These are phyloP conservation scores for Russula virescens DNA, from an alignment of 768 basidiomycete genomes.

Conservation along the genomic window DNA sequence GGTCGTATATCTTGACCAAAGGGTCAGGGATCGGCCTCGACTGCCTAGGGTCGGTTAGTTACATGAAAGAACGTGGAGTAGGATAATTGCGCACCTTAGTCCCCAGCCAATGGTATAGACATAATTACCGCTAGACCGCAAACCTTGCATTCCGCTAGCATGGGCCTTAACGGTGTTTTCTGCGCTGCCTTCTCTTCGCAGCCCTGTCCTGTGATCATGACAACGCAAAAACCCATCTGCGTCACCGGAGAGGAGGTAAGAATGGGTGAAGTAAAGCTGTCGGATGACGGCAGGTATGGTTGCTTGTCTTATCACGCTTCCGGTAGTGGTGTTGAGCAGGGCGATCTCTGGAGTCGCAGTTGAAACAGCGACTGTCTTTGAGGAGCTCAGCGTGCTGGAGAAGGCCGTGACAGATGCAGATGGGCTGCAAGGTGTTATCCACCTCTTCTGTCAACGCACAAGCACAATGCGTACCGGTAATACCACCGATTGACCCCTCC, in stretches of 20 bases:
- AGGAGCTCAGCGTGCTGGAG: conserved; percentile 46
- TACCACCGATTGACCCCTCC: conserved; percentile 85
- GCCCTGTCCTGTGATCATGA: conserved; percentile 62
- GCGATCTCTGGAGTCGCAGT: conserved; percentile 55
- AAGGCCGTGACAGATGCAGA: conserved; percentile 35
- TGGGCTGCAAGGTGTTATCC: conserved; percentile 28
- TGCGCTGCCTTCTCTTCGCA: conserved; percentile 40
- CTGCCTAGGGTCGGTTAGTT: conserved; percentile 46
- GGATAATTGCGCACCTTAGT: conserved; percentile 51
- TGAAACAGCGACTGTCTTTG: conserved; percentile 54
- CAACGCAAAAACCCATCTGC: conserved; percentile 69
- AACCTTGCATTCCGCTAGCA: conserved; percentile 71
- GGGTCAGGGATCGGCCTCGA: conserved; percentile 86
- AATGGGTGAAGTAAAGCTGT: conserved; percentile 61
- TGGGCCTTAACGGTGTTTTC: conserved; percentile 72
- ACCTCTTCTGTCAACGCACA: conserved; percentile 39
- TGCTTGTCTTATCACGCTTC: conserved; percentile 53
- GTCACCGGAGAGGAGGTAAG: conserved; percentile 59
- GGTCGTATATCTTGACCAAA: conserved; percentile 87
- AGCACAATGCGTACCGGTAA: conserved; percentile 49
- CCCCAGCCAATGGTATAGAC: conserved; percentile 85
- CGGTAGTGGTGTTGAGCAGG: conserved; percentile 70
- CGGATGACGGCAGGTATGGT: conserved; percentile 52
- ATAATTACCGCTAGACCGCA: conserved; percentile 73
- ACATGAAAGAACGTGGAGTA: background rate